These are phyloP conservation scores for Amaranthus tricolor DNA, from an alignment of 179 eudicot genomes.

Conservation along the genomic window DNA sequence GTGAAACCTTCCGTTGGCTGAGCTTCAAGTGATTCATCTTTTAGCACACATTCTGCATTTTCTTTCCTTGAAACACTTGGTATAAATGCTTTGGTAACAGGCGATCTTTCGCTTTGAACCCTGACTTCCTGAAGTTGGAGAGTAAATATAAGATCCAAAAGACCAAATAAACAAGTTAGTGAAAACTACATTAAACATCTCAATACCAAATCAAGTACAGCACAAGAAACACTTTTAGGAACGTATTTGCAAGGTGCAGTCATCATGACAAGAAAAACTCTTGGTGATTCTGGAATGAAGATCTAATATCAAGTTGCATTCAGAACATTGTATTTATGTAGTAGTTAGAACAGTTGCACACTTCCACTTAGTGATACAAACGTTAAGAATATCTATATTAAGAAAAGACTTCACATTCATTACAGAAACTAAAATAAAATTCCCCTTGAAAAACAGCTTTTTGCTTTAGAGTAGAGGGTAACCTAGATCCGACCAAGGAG, in stretches of 20 bases:
- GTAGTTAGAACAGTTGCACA: not conserved
- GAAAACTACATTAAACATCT: not conserved
- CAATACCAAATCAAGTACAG: conserved; percentile 9
- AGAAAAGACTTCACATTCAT: not conserved
- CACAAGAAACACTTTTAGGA: not conserved
- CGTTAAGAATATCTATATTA: not conserved
- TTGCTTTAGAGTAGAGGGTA: not conserved
- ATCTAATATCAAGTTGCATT: not conserved
- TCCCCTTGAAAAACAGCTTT: not conserved
- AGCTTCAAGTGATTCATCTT: conserved; percentile 37
- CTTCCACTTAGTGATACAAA: not conserved
- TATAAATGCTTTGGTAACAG: conserved; percentile 28
- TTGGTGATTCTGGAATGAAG: not conserved
- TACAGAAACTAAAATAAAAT: not conserved
- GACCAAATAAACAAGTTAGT: not conserved
- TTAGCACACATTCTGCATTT: conserved; percentile 25
- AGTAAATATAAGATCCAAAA: not conserved
- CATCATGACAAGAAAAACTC: not conserved
- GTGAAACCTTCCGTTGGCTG: conserved; percentile 32
- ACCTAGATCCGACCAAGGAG: not conserved
- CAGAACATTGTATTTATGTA: conserved; percentile 1
- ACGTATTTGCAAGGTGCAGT: not conserved
- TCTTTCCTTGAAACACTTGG: conserved; percentile 34
- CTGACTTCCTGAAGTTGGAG: conserved; percentile 42
- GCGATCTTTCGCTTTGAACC: conserved; percentile 30